phyloP scores from a whole-genome alignment of 2,329 filamentous ascomycete genomes.

The Arthrobotrys entomopaga region DNA sequence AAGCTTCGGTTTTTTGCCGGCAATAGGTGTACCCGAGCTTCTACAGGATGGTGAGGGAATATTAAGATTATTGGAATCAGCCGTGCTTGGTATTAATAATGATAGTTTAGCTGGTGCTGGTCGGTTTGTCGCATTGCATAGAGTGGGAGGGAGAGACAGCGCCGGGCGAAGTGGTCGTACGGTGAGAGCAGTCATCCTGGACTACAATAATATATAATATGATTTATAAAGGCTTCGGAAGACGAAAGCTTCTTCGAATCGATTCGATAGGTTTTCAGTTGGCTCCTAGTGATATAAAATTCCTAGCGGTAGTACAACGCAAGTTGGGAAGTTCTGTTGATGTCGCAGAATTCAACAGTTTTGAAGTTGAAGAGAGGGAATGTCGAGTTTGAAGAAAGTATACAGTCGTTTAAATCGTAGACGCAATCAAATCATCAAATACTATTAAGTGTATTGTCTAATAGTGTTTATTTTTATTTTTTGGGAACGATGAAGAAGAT shows the following conservation, averaged over 20 bases:
- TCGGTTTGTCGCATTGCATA: slow-evolving; percentile 49
- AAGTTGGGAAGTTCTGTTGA: slow-evolving; percentile 34
- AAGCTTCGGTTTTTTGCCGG: slow-evolving; percentile 43
- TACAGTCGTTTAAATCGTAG: slow-evolving; percentile 50
- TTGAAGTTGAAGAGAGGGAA: slow-evolving; percentile 40
- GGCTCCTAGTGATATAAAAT: slow-evolving; percentile 17
- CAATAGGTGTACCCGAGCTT: slow-evolving; percentile 46
- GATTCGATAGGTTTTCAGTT: slow-evolving; percentile 8
- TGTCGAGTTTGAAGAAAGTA: slow-evolving; percentile 22
- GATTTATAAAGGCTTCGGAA: not conserved
- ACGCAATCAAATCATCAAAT: slow-evolving; percentile 41
- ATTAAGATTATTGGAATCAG: slow-evolving; percentile 24
- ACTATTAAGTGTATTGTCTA: slow-evolving; percentile 26
- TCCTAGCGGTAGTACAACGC: slow-evolving; percentile 40
- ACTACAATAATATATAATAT: slow-evolving; percentile 43
- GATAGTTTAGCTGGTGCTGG: slow-evolving; percentile 43
- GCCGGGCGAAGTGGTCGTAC: slow-evolving; percentile 54
- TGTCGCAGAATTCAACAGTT: slow-evolving; percentile 54
- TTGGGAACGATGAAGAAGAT: not conserved
- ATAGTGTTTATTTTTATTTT: slow-evolving; percentile 16
- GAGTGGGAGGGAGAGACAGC: slow-evolving; percentile 45
- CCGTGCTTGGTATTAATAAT: slow-evolving; percentile 47
- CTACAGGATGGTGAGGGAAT: slow-evolving; percentile 46
- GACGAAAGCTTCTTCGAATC: not conserved
- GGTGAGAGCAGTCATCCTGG: slow-evolving; percentile 54